Evolutionary conservation across 2,329 filamentous ascomycete species (phyloP).

Genomic region (Malbranchea zuffiana): DNA sequence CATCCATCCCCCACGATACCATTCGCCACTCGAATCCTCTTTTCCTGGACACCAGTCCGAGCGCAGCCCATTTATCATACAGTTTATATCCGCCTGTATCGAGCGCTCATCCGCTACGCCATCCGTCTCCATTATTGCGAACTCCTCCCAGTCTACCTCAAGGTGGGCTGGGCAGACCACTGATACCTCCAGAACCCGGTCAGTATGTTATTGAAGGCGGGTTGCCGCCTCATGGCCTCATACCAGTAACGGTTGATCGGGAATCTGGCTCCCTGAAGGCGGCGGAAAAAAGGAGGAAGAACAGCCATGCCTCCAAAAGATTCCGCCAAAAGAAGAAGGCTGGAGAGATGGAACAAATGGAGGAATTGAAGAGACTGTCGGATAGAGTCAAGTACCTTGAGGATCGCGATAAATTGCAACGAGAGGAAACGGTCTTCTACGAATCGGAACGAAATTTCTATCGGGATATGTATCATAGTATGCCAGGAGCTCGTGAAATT

Average conservation of each 20-base stretch:
- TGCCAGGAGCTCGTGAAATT: conserved; percentile 9
- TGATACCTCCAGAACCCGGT: conserved; percentile 4
- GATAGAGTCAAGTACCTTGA: conserved; percentile 28
- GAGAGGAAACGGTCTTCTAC: conserved; percentile 20
- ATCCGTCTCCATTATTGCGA: conserved; percentile 6
- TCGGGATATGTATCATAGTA: conserved; percentile 21
- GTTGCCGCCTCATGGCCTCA: conserved; percentile 18
- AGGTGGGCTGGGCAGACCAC: conserved; percentile 2
- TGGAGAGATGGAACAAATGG: conserved; percentile 31
- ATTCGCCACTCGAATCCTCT: conserved; percentile 5
- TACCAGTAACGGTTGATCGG: conserved; percentile 30
- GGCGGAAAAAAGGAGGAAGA: conserved; percentile 34
- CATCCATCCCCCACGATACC: conserved; percentile 5
- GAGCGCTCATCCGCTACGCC: conserved; percentile 12
- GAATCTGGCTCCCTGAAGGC: conserved; percentile 34
- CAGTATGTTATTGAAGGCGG: conserved; percentile 1
- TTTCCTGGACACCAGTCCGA: conserved; percentile 12
- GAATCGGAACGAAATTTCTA: conserved; percentile 32
- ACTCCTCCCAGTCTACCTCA: conserved; percentile 2
- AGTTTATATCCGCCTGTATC: conserved; percentile 13
- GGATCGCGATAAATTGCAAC: conserved; percentile 29
- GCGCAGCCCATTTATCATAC: conserved; percentile 12
- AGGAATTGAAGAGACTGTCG: conserved; percentile 26
- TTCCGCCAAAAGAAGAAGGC: conserved; percentile 33
- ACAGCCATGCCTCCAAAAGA: conserved; percentile 33